phyloP scores from a whole-genome alignment of 345 rosid genomes.

The Aquilaria sinensis region DNA sequence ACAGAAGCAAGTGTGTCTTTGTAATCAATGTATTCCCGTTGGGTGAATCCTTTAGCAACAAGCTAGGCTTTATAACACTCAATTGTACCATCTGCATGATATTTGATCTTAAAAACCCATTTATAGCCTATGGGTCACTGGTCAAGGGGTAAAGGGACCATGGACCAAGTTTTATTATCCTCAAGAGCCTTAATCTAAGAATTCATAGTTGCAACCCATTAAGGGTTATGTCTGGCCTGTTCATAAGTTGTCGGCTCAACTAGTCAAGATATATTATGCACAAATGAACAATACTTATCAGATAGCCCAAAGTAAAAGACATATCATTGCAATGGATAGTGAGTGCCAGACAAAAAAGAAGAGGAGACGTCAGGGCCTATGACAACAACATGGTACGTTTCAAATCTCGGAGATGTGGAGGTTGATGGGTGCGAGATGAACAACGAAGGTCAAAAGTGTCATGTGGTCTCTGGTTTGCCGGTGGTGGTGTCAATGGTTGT shows the following conservation, averaged over 20 bases:
- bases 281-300: background rate
- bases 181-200: background rate
- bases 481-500: too few species aligned
- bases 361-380: background rate
- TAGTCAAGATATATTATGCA: background rate
- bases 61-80: background rate
- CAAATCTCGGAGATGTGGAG: background rate
- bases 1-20: background rate
- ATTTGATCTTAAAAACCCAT: conserved; percentile 3
- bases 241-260: background rate
- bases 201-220: background rate
- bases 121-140: background rate
- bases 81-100: background rate
- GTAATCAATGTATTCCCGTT: background rate
- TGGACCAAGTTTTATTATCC: background rate
- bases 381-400: too few species aligned
- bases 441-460: too few species aligned
- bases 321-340: background rate
- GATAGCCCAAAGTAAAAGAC: background rate
- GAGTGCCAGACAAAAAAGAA: background rate
- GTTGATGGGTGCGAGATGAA: too few species aligned
- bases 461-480: too few species aligned
- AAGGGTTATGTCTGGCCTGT: background rate
- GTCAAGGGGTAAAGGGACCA: background rate
- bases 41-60: background rate